phyloP scores from a whole-genome alignment of 2,329 filamentous ascomycete genomes.

The Pleomassaria siparia region DNA sequence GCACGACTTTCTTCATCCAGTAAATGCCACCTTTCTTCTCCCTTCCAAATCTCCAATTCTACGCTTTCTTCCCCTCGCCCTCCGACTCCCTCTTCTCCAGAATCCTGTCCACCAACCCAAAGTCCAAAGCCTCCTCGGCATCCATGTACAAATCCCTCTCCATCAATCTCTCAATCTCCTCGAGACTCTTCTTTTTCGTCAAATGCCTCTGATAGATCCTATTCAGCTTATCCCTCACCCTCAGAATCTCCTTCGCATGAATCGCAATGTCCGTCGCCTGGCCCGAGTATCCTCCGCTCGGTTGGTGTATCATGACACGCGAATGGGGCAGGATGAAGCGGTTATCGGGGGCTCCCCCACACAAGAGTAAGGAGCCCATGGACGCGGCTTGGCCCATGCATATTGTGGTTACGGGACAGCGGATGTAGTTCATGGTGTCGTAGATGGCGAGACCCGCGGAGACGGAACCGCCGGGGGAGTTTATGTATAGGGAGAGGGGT shows the following conservation, averaged over 20 bases:
- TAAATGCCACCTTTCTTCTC: background rate
- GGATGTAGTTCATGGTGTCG: conserved; percentile 98
- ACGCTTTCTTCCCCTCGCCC: conserved; percentile 38
- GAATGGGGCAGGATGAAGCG: conserved; percentile 89
- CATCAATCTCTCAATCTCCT: conserved; percentile 92
- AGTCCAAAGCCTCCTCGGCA: conserved; percentile 81
- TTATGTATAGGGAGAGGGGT: conserved; percentile 96
- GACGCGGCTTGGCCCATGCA: conserved; percentile 92
- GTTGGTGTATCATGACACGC: conserved; percentile 97
- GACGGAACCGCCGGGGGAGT: conserved; percentile 91
- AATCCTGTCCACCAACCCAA: conserved; percentile 92
- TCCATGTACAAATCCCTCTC: conserved; percentile 94
- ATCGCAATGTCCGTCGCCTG: conserved; percentile 85
- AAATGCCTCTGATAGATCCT: conserved; percentile 86
- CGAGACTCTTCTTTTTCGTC: conserved; percentile 66
- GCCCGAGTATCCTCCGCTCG: conserved; percentile 71
- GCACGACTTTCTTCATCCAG: too few relatives aligned
- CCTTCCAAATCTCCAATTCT: background rate
- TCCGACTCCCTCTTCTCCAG: conserved; percentile 62
- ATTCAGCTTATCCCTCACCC: conserved; percentile 82
- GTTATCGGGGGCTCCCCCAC: conserved; percentile 81
- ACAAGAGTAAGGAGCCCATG: conserved; percentile 88
- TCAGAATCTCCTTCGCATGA: conserved; percentile 93
- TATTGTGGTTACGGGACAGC: conserved; percentile 88
- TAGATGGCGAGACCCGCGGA: conserved; percentile 87